Evolutionary conservation across 2,329 filamentous ascomycete genomes (phyloP).

Genomic region (Blumeriella jaapii): DNA sequence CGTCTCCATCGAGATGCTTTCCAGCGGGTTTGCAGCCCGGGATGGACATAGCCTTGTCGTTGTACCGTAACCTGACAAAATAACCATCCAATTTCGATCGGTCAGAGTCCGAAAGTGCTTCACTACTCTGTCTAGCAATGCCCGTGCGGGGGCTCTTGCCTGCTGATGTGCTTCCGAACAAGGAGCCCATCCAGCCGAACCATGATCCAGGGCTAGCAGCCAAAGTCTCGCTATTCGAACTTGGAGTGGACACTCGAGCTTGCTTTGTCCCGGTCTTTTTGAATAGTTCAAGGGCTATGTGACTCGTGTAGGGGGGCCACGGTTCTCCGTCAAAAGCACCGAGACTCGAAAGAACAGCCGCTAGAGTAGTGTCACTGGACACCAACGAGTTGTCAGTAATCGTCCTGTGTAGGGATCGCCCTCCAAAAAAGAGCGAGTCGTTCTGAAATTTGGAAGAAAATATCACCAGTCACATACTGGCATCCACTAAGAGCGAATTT

Average conservation of each 20-base stretch:
- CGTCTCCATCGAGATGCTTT: conserved; percentile 78
- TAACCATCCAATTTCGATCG: conserved; percentile 55
- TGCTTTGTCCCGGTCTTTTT: conserved; percentile 34
- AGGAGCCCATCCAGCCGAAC: conserved; percentile 16
- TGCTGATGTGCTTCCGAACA: conserved; percentile 18
- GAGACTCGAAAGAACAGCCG: conserved; percentile 62
- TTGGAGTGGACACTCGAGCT: conserved; percentile 12
- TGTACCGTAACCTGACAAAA: conserved; percentile 85
- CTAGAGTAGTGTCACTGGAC: conserved; percentile 89
- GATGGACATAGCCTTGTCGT: conserved; percentile 70
- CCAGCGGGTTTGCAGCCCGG: conserved; percentile 68
- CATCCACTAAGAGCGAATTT: conserved; percentile 76
- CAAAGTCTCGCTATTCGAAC: conserved; percentile 7
- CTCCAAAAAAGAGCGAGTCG: too few species aligned
- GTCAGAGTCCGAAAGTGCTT: conserved; percentile 45
- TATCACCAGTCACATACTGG: too few species aligned
- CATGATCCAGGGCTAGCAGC: background rate
- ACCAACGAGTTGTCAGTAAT: too few species aligned
- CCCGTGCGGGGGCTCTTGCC: conserved; percentile 26
- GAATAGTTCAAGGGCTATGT: conserved; percentile 87
- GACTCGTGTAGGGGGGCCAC: conserved; percentile 92
- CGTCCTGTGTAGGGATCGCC: too few species aligned
- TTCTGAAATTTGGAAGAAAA: too few species aligned
- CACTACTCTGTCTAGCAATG: conserved; percentile 49
- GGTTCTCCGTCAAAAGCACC: conserved; percentile 61